Conservation (phyloP, 2,329 filamentous ascomycete species). For the Ascocoryne sarcoides region DNA sequence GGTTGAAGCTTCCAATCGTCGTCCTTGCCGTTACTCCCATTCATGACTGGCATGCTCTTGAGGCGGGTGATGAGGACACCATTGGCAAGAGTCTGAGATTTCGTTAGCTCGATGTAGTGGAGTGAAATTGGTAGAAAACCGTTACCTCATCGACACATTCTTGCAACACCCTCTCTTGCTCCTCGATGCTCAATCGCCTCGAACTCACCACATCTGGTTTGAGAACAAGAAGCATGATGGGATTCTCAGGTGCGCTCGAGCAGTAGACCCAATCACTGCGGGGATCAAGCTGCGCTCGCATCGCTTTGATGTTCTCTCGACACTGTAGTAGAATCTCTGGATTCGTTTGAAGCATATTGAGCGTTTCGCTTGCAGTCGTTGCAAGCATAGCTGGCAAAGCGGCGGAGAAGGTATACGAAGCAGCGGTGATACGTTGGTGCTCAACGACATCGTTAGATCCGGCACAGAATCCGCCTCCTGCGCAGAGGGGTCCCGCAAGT, state of each 20-base stretch:
- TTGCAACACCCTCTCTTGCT: slow-evolving; percentile 78
- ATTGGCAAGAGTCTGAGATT: slow-evolving; percentile 66
- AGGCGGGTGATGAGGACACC: slow-evolving; percentile 82
- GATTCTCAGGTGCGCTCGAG: slow-evolving; percentile 75
- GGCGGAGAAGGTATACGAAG: slow-evolving; percentile 91
- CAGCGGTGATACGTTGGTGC: slow-evolving; percentile 88
- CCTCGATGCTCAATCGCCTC: slow-evolving; percentile 57
- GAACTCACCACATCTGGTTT: slow-evolving; percentile 74
- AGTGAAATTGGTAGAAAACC: not conserved
- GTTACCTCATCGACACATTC: slow-evolving; percentile 94
- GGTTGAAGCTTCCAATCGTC: slow-evolving; percentile 63
- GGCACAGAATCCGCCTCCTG: slow-evolving; percentile 92
- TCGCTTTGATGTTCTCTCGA: slow-evolving; percentile 75
- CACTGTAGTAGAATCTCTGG: slow-evolving; percentile 72
- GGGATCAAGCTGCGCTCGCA: slow-evolving; percentile 82
- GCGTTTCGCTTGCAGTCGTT: slow-evolving; percentile 89
- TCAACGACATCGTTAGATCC: slow-evolving; percentile 86
- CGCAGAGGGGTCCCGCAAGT: slow-evolving; percentile 80
- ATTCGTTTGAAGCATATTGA: slow-evolving; percentile 76
- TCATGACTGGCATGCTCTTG: slow-evolving; percentile 64
- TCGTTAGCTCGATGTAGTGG: slow-evolving; percentile 6
- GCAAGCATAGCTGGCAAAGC: slow-evolving; percentile 88
- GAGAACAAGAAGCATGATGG: slow-evolving; percentile 72
- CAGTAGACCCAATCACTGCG: slow-evolving; percentile 88
- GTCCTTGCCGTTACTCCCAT: slow-evolving; percentile 57